Base-by-base conservation (phyloP, 2,329 filamentous ascomycete genomes). In the Diaporthe sp. region DNA sequence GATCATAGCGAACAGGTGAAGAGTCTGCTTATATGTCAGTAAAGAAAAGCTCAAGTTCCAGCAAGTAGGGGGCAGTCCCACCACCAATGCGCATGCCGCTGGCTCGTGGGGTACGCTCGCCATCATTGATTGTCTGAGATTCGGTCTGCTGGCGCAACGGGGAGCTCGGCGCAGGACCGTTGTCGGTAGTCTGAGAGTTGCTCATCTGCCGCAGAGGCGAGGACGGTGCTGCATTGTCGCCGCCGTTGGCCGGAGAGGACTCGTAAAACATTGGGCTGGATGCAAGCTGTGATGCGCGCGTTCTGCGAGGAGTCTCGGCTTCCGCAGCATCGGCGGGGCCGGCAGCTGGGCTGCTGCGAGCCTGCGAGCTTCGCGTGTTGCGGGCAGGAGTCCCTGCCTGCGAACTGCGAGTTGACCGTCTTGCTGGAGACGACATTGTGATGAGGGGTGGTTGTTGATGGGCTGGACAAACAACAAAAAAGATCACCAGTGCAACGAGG, bases 1-100 rank as follows among this genome's bases (percentile, higher is more conserved):
- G 92, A 74, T 95, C 94, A 83, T 98, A 98, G 83, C 93, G 92
- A 79, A 98, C 95, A 1, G 96, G 96, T 1, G 96, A 98, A 0
- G 96, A 98, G 81, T 96, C 96, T 98, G 79, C 51, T 81, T 75
- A 31, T 17, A 6, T 55, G 25, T 53, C 25, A 72, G 39, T 57
- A 58, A 17, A 58, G 61, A 75, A 28, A 73, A 71, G 37, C 13
- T 51, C 8, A 15, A 2, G 31, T 44, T 4, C 17, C 1, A 7
- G 8, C 5, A 12, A 10, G n/a, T 4, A 28, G 3, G 10, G 47
- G 31, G 39, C 72, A 57, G n/a, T 78, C 87, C 83, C 84, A 94
- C 94, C 94, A 86, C 92, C 91, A 78, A 91, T 86, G 57, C 88
- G 86, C 65, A 87, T 86, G 34, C 85, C 88, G 77, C 90, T 92